Percentiles rank a stretch among this genome's conserved stretches.
phyloP scores from a whole-genome alignment of 139 green algal species.

The Deuterostichococcus epilithicus region DNA sequence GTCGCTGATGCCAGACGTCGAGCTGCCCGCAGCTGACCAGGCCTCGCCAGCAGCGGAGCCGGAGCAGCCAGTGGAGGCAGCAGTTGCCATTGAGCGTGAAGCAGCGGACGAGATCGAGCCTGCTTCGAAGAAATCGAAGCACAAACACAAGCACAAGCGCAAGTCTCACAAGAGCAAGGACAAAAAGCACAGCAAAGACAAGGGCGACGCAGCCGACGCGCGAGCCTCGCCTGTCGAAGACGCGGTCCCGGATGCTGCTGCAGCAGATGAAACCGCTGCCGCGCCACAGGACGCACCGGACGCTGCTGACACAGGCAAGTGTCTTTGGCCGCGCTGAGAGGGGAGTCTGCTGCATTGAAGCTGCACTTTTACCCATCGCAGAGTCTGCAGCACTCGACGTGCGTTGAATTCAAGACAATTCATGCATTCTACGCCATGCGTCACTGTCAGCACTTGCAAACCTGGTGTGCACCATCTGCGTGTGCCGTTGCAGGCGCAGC shows the following conservation, averaged over 20 bases:
- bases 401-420: conserved; percentile 35
- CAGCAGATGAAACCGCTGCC: neutral
- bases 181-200: conserved; percentile 38
- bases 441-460: no score
- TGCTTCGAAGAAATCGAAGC: conserved; percentile 9
- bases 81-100: neutral
- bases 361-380: no score
- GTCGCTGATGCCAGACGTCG: neutral
- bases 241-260: neutral
- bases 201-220: conserved; percentile 17
- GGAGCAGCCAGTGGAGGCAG: neutral
- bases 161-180: conserved; percentile 42
- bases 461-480: conserved; percentile 14
- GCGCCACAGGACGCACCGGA: conserved; percentile 3
- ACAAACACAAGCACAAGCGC: conserved; percentile 44
- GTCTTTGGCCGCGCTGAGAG: neutral
- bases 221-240: conserved; percentile 1
- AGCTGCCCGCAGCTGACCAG: neutral
- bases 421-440: conserved; percentile 42
- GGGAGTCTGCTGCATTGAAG: conserved; percentile 34
- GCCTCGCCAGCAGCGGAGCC: neutral
- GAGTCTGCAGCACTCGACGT: no score
- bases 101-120: neutral
- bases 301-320: neutral
- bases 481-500: conserved; percentile 7